Base-by-base conservation (phyloP, 1,139 yeast species). In the Lodderomyces elongisporus region DNA sequence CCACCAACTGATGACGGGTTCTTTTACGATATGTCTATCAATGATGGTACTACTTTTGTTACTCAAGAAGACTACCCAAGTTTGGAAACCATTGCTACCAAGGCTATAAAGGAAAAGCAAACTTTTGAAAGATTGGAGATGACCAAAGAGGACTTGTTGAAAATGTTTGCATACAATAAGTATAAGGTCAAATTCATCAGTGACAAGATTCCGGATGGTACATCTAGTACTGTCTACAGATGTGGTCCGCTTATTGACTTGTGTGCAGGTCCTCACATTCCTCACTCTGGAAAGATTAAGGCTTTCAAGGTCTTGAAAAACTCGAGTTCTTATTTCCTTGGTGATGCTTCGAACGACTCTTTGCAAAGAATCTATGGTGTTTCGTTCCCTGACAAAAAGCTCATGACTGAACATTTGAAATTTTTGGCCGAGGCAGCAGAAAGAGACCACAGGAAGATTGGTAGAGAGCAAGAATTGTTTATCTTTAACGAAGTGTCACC, bases 1-100 rank as follows among this genome's bases (percentile, higher is more conserved):
- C 99, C 99, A 29, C 98, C 99, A 56, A 91, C 96, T 41, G 89
- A 83, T 34, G 97, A 89, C 46, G 99, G 99, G 31, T 93, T 93
- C 64, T 93, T 91, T 69, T 93, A 93, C 60, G 99, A 93, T 58
- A 88, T 93, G 85, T 75, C 95, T 40, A 80, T 88, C 54, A 84
- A 84, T 49, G 69, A 73, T 42, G 93, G 93, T 50, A 79, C 84
- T 51, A 58, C 61, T 23, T 82, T 80, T 14, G 91, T 91, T 26
- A 68, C 88, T 33, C 89, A 83, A 56, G 70, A 76, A 27, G 98
- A 93, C 58, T 93, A 87, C 69, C 70, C 80, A 41, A 79, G 75
- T 51, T 74, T 93, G 51, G 98, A 93, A 69, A 72, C 79, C 43
- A 85, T 87, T 32, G 88, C 96, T 38, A 84, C 91, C 63, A 77